phyloP scores from a whole-genome alignment of 2,329 filamentous ascomycete species.

The Exserohilum rostratum region DNA sequence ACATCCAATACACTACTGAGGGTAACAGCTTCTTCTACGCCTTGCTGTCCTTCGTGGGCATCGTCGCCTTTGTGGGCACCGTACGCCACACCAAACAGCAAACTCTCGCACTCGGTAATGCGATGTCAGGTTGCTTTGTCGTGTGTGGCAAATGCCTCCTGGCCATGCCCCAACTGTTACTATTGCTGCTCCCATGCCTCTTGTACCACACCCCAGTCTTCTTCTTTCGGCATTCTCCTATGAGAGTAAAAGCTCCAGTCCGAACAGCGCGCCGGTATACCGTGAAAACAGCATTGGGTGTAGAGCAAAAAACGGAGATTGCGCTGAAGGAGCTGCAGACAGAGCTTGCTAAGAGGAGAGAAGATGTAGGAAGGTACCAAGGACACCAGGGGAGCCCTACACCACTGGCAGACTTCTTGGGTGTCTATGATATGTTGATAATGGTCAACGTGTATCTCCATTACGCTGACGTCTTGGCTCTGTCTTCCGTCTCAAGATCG shows the following conservation, averaged over 20 bases:
- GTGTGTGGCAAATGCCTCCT: not conserved
- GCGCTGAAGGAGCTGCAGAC: constrained; percentile 14
- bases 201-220: constrained; percentile 13
- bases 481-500: constrained; percentile 33
- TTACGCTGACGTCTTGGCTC: constrained; percentile 32
- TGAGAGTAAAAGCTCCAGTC: constrained; percentile 18
- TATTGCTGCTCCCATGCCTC: not conserved
- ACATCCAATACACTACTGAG: not conserved
- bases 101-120: not conserved
- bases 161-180: constrained; percentile 2
- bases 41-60: constrained; percentile 17
- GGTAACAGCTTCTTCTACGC: constrained; percentile 15
- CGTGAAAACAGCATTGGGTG: constrained; percentile 21
- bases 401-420: constrained; percentile 32
- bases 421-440: constrained; percentile 40
- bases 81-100: not conserved
- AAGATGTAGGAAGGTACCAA: constrained; percentile 3
- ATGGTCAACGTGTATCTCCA: constrained; percentile 33
- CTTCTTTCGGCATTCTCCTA: constrained; percentile 26
- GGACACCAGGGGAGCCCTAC: constrained; percentile 6
- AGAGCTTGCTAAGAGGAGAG: not conserved
- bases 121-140: not conserved
- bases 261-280: constrained; percentile 23
- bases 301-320: constrained; percentile 19
- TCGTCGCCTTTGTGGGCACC: constrained; percentile 11